Base-by-base conservation (phyloP, 108 stramenopile genomes). In the Conticribra weissflogii region DNA sequence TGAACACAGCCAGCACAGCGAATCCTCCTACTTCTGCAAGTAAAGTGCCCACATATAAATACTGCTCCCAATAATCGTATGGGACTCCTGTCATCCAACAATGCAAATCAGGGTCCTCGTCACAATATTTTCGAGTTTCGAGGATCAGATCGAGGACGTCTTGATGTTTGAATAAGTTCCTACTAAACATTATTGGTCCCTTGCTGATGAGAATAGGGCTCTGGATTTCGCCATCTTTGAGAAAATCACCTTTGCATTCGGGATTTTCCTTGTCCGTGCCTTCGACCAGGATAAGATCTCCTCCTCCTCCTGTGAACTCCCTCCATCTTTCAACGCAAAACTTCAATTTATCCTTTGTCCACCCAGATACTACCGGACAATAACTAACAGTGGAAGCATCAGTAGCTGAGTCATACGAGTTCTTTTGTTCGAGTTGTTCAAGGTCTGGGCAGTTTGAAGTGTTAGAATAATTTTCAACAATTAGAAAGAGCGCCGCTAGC, bases 11-110 rank as follows among this genome's bases (percentile, higher is more conserved):
- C 2, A 57, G 61, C 50, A 78, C 57, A 15, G 77, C 54, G 17
- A 46, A 27, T 22, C 24, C 76, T 14, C 47, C 59, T 15, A 79
- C 46, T 55, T 74, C 67, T 32, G 61, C 15, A 4, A 83, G 49
- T 0, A 68, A 45, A 9, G 24, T 56, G 44, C 65, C 73, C 2
- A 83, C 61, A n/a, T 49, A 66, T 28, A 78, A 44, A 44, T 83
- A 83, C 65, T 82, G 81, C 16, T 68, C 60, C 81, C 81, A 82
- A 33, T 78, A 82, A 60, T 77, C 71, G 54, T 73, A 82, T 0
- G 81, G 81, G 33, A 59, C 66, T 31, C 81, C 81, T 1, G 77
- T 65, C 44, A 83, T 47, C 68, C 71, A 83, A 62, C 82, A 83
- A 59, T 71, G 82, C 23, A 79, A 25, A 15, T 71, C 63, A 17